A percentile compares a stretch with the other conserved stretches of the same genome.
phyloP scores from a whole-genome alignment of 2,329 filamentous ascomycete species.

The Cucurbitaria berberidis region DNA sequence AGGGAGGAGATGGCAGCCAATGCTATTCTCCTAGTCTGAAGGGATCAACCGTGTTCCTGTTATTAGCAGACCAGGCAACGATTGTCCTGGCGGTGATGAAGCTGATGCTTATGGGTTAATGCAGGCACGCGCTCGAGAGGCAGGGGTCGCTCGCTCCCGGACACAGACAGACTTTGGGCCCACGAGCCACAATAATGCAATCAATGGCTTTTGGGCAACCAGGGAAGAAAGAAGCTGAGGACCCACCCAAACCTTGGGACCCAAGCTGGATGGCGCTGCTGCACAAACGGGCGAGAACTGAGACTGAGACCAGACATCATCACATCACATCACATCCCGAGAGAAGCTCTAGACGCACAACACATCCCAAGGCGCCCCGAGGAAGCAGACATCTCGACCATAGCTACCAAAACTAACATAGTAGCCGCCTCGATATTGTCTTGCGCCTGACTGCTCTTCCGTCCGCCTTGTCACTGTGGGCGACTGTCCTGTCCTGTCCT shows the following conservation, averaged over 20 bases:
- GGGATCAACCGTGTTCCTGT: background rate
- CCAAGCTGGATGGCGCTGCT: conserved; percentile 4
- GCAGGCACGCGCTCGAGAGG: background rate
- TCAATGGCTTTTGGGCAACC: background rate
- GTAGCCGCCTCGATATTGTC: too few relatives aligned
- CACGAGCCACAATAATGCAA: background rate
- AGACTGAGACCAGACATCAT: too few relatives aligned
- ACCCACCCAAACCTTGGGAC: background rate
- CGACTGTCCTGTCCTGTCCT: too few relatives aligned
- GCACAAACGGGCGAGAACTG: too few relatives aligned
- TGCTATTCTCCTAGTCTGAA: background rate
- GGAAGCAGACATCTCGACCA: too few relatives aligned
- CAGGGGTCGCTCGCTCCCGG: background rate
- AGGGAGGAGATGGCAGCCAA: background rate
- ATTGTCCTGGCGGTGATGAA: background rate
- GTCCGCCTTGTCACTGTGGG: too few relatives aligned
- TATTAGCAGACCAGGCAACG: conserved; percentile 3
- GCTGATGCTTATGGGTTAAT: background rate
- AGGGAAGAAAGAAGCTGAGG: background rate
- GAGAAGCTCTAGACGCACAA: background rate
- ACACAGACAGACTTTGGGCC: background rate
- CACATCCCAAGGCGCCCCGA: too few relatives aligned
- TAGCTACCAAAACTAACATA: too few relatives aligned
- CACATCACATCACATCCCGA: too few relatives aligned
- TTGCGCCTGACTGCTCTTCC: too few relatives aligned